These are phyloP conservation scores for Ailanthus altissimus DNA, from an alignment of 345 rosid genomes.

Conservation along the genomic window DNA sequence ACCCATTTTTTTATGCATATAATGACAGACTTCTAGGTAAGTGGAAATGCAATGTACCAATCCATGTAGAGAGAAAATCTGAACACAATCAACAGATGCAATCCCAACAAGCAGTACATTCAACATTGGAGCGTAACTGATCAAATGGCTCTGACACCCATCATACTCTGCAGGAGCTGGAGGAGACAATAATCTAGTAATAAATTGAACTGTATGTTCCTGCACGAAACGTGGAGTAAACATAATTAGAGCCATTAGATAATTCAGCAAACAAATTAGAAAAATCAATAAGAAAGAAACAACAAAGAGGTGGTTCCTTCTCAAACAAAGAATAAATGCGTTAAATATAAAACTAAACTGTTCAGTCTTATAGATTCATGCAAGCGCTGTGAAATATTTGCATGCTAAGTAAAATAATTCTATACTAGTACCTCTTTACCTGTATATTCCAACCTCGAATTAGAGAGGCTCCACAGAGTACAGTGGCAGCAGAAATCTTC, in stretches of 20 bases:
- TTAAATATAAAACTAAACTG: too few species aligned
- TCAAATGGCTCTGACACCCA: slow-evolving; percentile 69
- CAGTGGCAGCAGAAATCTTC: slow-evolving; percentile 87
- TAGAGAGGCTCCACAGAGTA: slow-evolving; percentile 96
- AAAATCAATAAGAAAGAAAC: neutral
- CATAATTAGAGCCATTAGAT: neutral
- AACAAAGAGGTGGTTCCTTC: neutral
- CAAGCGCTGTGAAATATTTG: too few species aligned
- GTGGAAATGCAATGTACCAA: slow-evolving; percentile 54
- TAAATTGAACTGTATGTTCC: slow-evolving; percentile 85
- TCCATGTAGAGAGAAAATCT: slow-evolving; percentile 92
- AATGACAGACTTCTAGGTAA: neutral
- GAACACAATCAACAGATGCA: slow-evolving; percentile 85
- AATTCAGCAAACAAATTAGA: slow-evolving; percentile 7
- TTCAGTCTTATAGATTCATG: too few species aligned
- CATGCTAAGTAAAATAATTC: slow-evolving; percentile 1
- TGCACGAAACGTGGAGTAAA: slow-evolving; percentile 36
- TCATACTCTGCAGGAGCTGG: slow-evolving; percentile 62
- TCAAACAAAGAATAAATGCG: too few species aligned
- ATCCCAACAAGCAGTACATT: slow-evolving; percentile 85
- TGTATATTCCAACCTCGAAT: slow-evolving; percentile 96
- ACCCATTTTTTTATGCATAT: neutral
- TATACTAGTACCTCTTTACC: slow-evolving; percentile 41
- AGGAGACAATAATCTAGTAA: slow-evolving; percentile 80
- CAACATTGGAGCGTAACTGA: slow-evolving; percentile 75